These are phyloP conservation scores for Hygrocybe coccinea DNA, from an alignment of 768 basidiomycete genomes.

Conservation along the genomic window DNA sequence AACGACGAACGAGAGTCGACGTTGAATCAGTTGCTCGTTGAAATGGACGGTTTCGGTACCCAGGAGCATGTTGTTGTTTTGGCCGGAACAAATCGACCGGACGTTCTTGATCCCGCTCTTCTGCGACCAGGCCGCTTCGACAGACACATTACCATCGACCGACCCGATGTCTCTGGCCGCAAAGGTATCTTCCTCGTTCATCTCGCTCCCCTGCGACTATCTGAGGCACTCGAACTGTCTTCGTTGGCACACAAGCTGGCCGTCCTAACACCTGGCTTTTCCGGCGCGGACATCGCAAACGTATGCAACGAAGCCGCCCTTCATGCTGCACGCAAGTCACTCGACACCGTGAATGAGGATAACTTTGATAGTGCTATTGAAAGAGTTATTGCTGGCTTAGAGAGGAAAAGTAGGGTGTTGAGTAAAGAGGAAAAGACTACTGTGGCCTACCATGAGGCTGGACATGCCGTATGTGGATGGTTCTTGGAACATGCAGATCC, in stretches of 20 bases:
- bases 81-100: constrained; percentile 94
- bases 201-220: constrained; percentile 74
- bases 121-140: constrained; percentile 98
- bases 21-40: constrained; percentile 93
- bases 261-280: constrained; percentile 95
- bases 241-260: constrained; percentile 87
- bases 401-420: constrained; percentile 90
- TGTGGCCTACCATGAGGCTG: constrained; percentile 98
- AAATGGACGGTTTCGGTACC: constrained; percentile 99
- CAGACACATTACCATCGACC: constrained; percentile 90
- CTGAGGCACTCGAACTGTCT: constrained; percentile 47
- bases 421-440: constrained; percentile 97
- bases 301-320: constrained; percentile 98
- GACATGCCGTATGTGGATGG: constrained; percentile 98
- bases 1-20: constrained; percentile 98
- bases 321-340: constrained; percentile 82
- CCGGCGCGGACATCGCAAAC: constrained; percentile 98
- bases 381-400: constrained; percentile 93
- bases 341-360: constrained; percentile 70
- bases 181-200: constrained; percentile 94
- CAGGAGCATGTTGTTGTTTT: constrained; percentile 94
- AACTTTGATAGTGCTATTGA: constrained; percentile 99
- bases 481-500: constrained; percentile 97
- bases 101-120: constrained; percentile 91
- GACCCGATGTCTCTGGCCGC: constrained; percentile 90